Conservation (phyloP, 2,329 filamentous ascomycete species). For the Teratosphaeriaceae sp. region DNA sequence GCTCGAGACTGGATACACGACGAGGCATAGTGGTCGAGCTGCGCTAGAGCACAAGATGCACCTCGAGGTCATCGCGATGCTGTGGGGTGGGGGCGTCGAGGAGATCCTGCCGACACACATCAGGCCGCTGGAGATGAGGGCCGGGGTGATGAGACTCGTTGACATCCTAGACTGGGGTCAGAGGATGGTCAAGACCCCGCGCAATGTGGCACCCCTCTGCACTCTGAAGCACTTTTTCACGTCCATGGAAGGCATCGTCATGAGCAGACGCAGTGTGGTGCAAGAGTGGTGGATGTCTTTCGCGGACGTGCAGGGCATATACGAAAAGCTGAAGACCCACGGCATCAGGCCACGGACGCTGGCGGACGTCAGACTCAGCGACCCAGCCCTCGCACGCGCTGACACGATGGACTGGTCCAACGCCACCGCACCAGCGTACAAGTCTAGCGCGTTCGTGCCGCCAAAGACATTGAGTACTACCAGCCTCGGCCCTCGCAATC, state of each 20-base stretch:
- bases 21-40: neutral
- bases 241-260: neutral
- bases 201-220: neutral
- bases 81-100: neutral
- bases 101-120: neutral
- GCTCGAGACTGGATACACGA: neutral
- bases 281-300: neutral
- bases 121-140: neutral
- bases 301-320: neutral
- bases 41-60: neutral
- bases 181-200: neutral
- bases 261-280: neutral
- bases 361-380: neutral
- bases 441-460: too few relatives aligned
- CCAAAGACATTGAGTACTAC: too few relatives aligned
- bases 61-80: neutral
- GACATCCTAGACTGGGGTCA: neutral
- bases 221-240: neutral
- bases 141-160: neutral
- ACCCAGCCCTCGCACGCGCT: neutral
- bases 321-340: neutral
- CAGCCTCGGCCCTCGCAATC: too few relatives aligned
- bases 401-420: too few relatives aligned
- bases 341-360: neutral
- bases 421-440: too few relatives aligned